Percentiles rank a stretch among this genome's conserved stretches.
Conservation (phyloP, 305 asterid genomes). For the Fraxinus xanthoxyloides region DNA sequence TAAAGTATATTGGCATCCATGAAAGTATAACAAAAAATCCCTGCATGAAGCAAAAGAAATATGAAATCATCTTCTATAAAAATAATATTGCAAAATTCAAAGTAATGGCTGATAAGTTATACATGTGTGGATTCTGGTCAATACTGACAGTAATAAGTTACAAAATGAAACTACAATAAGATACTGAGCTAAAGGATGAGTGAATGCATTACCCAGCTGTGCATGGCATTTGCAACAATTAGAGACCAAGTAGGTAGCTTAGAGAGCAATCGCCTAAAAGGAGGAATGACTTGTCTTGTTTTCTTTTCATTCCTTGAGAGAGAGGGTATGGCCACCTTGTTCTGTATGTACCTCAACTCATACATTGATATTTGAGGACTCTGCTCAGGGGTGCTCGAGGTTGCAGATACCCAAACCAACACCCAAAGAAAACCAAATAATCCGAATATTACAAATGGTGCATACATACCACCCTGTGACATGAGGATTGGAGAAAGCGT, state of each 20-base stretch:
- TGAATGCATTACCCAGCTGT: constrained; percentile 78
- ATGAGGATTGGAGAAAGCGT: constrained; percentile 92
- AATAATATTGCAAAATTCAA: background rate
- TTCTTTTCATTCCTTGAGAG: constrained; percentile 33
- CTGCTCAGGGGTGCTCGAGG: constrained; percentile 77
- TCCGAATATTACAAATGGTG: constrained; percentile 94
- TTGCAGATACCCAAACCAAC: constrained; percentile 87
- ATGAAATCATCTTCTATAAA: constrained; percentile 13
- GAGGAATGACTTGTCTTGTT: constrained; percentile 62
- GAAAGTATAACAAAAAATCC: constrained; percentile 93
- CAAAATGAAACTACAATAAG: too few species aligned
- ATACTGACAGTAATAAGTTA: background rate
- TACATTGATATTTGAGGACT: constrained; percentile 65
- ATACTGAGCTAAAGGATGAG: constrained; percentile 9
- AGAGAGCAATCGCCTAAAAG: constrained; percentile 78
- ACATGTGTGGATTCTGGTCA: background rate
- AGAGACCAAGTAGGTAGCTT: constrained; percentile 95
- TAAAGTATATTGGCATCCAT: constrained; percentile 99
- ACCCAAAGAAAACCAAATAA: constrained; percentile 88
- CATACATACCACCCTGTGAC: constrained; percentile 86
- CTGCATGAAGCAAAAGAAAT: constrained; percentile 43
- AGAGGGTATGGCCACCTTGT: constrained; percentile 37
- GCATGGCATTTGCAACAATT: constrained; percentile 93
- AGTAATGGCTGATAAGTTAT: background rate
- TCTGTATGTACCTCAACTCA: constrained; percentile 80